Base-by-base conservation (phyloP, 768 basidiomycete genomes). In the Phylloporus scabripes region DNA sequence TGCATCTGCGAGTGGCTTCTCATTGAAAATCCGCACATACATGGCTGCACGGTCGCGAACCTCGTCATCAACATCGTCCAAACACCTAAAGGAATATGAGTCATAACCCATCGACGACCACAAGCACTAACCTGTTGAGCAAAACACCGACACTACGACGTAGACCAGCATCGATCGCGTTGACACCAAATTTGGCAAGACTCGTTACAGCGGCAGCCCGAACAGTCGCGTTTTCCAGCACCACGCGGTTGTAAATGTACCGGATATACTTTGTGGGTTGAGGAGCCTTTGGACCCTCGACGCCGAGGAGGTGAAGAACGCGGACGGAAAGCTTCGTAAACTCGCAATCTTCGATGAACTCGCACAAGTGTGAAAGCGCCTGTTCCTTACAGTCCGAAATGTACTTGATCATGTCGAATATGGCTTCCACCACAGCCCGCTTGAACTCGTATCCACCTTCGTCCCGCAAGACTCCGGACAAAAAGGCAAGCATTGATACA, bases 381-480 rank as follows among this genome's bases (percentile, higher is more conserved):
- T 96, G 89, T 66, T 99, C 96, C 72, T 96, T 95, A 72, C 87
- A 90, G 45, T 97, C 95, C 39, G 75, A 73, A 60, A 99, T 97
- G 71, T 82, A 98, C 65, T 95, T 97, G 78, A 99, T 91, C 96
- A 99, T 99, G 69, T 99, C 96, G 65, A 99, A 98, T 64, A 99
- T 98, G 17, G 96, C 95, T 70, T 98, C 96, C 29, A 99, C 96
- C 42, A 98, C 92, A 7, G 96, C 92, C 40, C 94, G 92, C 72
- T 99, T 99, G 78, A 97, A 99, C 65, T 99, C 96, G 69, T 97
- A 98, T 5, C 96, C 96, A 48, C 96, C 96, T 70, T 99, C 96
- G 61, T 99, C 96, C 40, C 96, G 85, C 41, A 99, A 79, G 23
- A 98, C 91, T 46, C 95, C 92, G 39, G 92, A 93, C 28, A 99